Evolutionary conservation across 2,329 filamentous ascomycete species (phyloP).

Genomic region (Bisporella sp.): DNA sequence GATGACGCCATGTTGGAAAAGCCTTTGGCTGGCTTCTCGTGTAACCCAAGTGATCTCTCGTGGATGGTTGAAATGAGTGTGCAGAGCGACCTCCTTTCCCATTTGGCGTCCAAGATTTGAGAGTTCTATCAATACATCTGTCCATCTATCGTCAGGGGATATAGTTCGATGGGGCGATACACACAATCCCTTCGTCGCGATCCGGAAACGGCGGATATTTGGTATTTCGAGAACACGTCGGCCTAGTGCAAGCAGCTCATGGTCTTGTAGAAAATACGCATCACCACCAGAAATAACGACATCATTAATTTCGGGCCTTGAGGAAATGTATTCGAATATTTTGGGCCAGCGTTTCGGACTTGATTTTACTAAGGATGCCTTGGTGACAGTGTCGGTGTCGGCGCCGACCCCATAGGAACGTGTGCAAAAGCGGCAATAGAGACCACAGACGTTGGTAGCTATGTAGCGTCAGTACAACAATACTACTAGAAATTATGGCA

Average conservation of each 20-base stretch:
- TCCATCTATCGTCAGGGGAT: conserved; percentile 46
- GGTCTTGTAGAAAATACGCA: conserved; percentile 47
- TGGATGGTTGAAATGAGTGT: conserved; percentile 61
- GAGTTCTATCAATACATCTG: conserved; percentile 42
- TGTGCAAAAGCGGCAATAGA: conserved; percentile 58
- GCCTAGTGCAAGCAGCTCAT: conserved; percentile 46
- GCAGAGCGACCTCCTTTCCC: conserved; percentile 54
- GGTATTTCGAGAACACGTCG: conserved; percentile 47
- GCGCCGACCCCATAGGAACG: conserved; percentile 51
- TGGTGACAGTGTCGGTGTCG: conserved; percentile 45
- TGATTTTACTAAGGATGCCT: conserved; percentile 34
- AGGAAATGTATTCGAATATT: conserved; percentile 49
- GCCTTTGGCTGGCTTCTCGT: conserved; percentile 39
- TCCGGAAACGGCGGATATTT: conserved; percentile 52
- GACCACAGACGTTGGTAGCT: conserved; percentile 54
- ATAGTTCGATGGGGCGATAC: conserved; percentile 50
- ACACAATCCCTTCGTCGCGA: conserved; percentile 55
- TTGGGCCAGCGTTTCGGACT: conserved; percentile 40
- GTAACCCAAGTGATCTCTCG: conserved; percentile 57
- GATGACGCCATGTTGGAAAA: conserved; percentile 44
- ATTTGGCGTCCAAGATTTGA: conserved; percentile 41
- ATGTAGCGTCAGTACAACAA: conserved; percentile 13
- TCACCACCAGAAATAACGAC: conserved; percentile 59
- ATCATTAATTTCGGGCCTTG: conserved; percentile 42
- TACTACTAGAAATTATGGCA: background rate